Base-by-base conservation (phyloP, 2,329 filamentous ascomycete species). In the Pseudogymnoascus sp. region DNA sequence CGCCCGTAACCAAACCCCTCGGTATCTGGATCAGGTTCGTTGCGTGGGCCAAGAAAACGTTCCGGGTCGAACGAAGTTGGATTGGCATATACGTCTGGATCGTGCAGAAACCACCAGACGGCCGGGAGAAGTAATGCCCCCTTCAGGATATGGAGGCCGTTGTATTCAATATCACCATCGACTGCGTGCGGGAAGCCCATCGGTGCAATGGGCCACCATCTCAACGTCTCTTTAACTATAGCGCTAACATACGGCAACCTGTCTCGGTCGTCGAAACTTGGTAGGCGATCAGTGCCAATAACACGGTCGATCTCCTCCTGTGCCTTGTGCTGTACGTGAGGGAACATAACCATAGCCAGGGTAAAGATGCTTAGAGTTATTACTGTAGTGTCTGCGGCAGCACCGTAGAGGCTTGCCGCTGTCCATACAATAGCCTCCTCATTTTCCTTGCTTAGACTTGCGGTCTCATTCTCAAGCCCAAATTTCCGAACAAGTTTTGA, bases 111-210 rank as follows among this genome's bases (percentile, higher is more conserved):
- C 11, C 61, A 62, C 53, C 61, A 64, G 6, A 47, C 59, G 13
- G 44, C 59, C 14, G 31, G 24, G 16, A 40, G 29, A 16, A 65
- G 16, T 5, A 74, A 74, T 61, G 76, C 77, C 2, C 82, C 83
- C 14, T 78, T 79, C 10, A 81, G 82, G 60, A 86, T 83, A 65
- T 78, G 76, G 69, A 81, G 80, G 50, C 79, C 82, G 24, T 81
- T 75, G 68, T 85, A 86, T 13, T 79, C 74, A 63, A 86, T 83
- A 60, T 86, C 83, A 59, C 78, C 72, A 2, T 79, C 75, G 11
- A 81, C 75, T 56, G 74, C 76, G 69, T 86, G 83, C 1, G 84
- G 82, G 33, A 86, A 78, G 3, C 79, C 80, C 3, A 81, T 71
- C 1, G 80, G 78, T 2, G 75, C 76, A 4, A 81, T 72, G 1